A percentile compares a stretch with the other conserved stretches of the same genome.
Evolutionary conservation across 305 asterid species (phyloP).

Genomic region (Plantago coronopus): DNA sequence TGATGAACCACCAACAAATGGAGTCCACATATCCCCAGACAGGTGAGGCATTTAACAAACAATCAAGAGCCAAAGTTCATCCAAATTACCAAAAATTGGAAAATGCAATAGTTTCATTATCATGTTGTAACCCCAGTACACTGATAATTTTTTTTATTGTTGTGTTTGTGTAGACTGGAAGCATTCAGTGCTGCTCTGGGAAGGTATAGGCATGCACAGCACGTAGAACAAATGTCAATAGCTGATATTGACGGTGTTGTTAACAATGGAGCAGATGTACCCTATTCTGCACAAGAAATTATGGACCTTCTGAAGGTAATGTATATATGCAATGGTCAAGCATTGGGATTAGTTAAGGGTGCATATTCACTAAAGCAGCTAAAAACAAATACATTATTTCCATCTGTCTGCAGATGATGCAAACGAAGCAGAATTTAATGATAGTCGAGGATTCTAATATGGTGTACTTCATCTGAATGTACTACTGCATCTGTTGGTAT

Average conservation of each 20-base stretch:
- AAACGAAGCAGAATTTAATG: constrained; percentile 55
- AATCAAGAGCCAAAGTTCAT: background rate
- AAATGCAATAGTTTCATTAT: background rate
- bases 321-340: background rate
- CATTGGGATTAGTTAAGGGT: background rate
- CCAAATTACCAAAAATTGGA: background rate
- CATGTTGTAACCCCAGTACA: too few relatives aligned
- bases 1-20: constrained; percentile 56
- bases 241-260: constrained; percentile 68
- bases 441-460: constrained; percentile 45
- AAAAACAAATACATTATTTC: constrained; percentile 10
- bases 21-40: constrained; percentile 33
- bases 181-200: constrained; percentile 68
- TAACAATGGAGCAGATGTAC: constrained; percentile 51
- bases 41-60: constrained; percentile 39
- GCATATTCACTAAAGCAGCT: background rate
- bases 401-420: constrained; percentile 62
- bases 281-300: constrained; percentile 60
- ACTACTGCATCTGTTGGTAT: background rate
- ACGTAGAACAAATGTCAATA: constrained; percentile 61
- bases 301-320: constrained; percentile 67
- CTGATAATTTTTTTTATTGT: background rate
- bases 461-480: constrained; percentile 57
- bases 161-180: constrained; percentile 42
- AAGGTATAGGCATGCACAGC: constrained; percentile 63